Evolutionary conservation across 495 filamentous ascomycete genomes (phyloP).

Genomic region (Xylona heveae): DNA sequence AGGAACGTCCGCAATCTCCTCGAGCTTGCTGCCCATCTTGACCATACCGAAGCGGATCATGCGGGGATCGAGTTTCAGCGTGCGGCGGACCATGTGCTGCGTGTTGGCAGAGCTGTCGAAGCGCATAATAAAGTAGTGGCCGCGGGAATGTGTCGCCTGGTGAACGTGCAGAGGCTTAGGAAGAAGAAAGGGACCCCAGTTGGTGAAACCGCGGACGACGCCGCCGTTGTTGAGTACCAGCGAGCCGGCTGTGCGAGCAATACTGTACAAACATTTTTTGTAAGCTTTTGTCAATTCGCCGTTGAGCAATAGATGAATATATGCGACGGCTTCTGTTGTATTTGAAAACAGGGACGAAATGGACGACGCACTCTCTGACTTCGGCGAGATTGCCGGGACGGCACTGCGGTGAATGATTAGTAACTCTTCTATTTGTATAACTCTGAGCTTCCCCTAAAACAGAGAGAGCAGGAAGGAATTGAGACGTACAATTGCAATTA

Average conservation of each 20-base stretch:
- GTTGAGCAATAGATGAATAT: constrained; percentile 2
- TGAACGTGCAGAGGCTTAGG: constrained; percentile 53
- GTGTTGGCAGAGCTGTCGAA: constrained; percentile 56
- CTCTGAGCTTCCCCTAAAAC: background rate
- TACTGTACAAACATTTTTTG: constrained; percentile 40
- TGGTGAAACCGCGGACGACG: constrained; percentile 76
- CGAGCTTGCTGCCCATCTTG: constrained; percentile 63
- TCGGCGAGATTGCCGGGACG: constrained; percentile 70
- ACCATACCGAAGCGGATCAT: constrained; percentile 75
- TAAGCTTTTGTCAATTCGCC: constrained; percentile 8
- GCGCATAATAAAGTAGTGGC: constrained; percentile 96
- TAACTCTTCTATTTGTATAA: constrained; percentile 3
- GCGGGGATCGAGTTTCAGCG: constrained; percentile 69
- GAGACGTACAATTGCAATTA: constrained; percentile 72
- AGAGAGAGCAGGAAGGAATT: background rate
- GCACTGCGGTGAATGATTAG: constrained; percentile 32
- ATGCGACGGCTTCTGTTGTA: constrained; percentile 1
- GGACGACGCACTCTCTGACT: constrained; percentile 66
- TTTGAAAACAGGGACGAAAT: constrained; percentile 1
- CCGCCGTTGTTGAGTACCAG: constrained; percentile 69
- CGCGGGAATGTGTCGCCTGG: constrained; percentile 56
- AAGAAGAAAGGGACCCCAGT: constrained; percentile 83
- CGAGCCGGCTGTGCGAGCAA: constrained; percentile 68
- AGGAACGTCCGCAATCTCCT: constrained; percentile 38
- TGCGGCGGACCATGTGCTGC: constrained; percentile 50